Evolutionary conservation across 305 asterid genomes (phyloP).

Genomic region (Solanum hybrid): DNA sequence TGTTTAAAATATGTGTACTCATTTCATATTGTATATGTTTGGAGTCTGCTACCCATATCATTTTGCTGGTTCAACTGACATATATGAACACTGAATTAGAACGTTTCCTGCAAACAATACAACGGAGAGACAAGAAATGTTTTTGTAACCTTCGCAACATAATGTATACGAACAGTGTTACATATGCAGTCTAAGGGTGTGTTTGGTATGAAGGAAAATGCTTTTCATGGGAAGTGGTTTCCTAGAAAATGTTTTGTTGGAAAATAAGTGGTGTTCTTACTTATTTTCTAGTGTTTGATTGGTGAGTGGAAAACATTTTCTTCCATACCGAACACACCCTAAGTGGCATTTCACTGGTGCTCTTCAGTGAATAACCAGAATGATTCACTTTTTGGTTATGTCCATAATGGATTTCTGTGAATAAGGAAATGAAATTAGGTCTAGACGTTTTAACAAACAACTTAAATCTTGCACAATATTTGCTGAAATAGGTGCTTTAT

Average conservation of each 20-base stretch:
- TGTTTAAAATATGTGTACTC: background rate
- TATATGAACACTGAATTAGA: background rate
- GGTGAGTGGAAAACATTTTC: background rate
- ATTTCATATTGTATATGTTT: background rate
- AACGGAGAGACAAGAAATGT: background rate
- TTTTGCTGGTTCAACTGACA: background rate
- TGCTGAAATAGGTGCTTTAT: background rate
- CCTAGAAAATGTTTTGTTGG: background rate
- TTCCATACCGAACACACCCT: too few relatives aligned
- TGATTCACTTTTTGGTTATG: background rate
- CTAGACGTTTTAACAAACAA: background rate
- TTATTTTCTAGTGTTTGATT: background rate
- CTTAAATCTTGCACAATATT: background rate
- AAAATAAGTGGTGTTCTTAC: background rate
- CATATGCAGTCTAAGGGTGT: background rate
- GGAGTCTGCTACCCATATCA: background rate
- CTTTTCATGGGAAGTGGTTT: background rate
- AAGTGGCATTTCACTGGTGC: background rate
- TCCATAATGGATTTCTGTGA: background rate
- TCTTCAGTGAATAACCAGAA: background rate
- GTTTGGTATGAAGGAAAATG: background rate
- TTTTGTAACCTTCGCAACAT: background rate
- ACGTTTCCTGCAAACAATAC: background rate
- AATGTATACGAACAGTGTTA: background rate
- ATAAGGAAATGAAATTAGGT: background rate